A percentile compares a stretch with the other conserved stretches of the same genome.
Evolutionary conservation across 257 asterid genomes (phyloP).

Genomic region (Plectranthus barbatus): DNA sequence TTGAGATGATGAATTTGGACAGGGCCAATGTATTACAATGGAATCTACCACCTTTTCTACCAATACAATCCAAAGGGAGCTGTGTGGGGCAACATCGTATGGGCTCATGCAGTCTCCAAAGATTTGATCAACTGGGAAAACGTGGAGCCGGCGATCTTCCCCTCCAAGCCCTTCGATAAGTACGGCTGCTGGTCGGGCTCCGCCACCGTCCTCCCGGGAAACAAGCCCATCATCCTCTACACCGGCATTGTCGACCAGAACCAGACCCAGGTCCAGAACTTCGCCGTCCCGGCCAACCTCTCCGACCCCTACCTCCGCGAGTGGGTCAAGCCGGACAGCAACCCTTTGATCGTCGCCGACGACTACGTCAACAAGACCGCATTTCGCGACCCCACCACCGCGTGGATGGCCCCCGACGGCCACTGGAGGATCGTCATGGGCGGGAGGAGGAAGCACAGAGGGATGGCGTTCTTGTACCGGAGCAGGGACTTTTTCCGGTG

Average conservation of each 20-base stretch:
- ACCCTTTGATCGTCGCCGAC: conserved; percentile 49
- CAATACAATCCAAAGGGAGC: conserved; percentile 79
- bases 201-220: conserved; percentile 58
- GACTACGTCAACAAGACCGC: conserved; percentile 32
- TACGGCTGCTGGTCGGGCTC: conserved; percentile 91
- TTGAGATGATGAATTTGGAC: no score
- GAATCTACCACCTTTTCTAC: conserved; percentile 75
- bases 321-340: conserved; percentile 67
- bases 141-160: conserved; percentile 49
- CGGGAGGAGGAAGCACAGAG: conserved; percentile 34
- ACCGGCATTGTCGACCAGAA: conserved; percentile 53
- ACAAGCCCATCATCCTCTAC: conserved; percentile 61
- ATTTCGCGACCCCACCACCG: conserved; percentile 81
- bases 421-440: conserved; percentile 47
- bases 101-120: conserved; percentile 80
- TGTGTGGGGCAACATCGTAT: conserved; percentile 62
- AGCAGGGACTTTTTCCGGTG: conserved; percentile 55
- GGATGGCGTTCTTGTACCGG: conserved; percentile 37
- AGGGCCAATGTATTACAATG: conserved; percentile 85
- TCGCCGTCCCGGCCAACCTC: conserved; percentile 52
- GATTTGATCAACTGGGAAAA: conserved; percentile 66
- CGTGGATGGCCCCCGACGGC: conserved; percentile 57
- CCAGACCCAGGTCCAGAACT: conserved; percentile 66
- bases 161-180: conserved; percentile 52
- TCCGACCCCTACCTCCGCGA: conserved; percentile 53